A percentile compares a stretch with the other conserved stretches of the same genome.
phyloP scores from a whole-genome alignment of 257 asterid species.

The Gynochthodes officinalis region DNA sequence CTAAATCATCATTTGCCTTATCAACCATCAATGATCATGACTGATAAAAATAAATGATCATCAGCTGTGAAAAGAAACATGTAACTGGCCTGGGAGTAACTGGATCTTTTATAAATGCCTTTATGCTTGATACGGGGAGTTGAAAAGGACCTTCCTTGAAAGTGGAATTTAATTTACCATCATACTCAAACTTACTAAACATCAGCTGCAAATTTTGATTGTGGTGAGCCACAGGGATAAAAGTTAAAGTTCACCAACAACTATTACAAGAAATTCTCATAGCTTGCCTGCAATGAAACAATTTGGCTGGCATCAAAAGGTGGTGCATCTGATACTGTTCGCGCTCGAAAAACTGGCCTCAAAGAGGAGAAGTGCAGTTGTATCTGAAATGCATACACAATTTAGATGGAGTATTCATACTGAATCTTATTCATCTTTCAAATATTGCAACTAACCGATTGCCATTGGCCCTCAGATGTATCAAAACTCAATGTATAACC shows the following conservation, averaged over 20 bases:
- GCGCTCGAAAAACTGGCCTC: slow-evolving; percentile 94
- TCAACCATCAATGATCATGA: background rate
- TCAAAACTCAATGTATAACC: slow-evolving; percentile 79
- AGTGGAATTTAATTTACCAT: slow-evolving; percentile 85
- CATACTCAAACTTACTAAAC: slow-evolving; percentile 96
- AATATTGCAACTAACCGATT: slow-evolving; percentile 49
- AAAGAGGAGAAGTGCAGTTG: slow-evolving; percentile 79
- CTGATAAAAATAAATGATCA: slow-evolving; percentile 1
- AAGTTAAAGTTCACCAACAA: background rate
- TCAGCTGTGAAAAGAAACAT: background rate
- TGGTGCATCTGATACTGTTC: slow-evolving; percentile 71
- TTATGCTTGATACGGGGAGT: slow-evolving; percentile 84
- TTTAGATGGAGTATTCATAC: background rate
- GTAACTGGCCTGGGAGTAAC: slow-evolving; percentile 65
- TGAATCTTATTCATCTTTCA: background rate
- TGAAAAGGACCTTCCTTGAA: slow-evolving; percentile 85
- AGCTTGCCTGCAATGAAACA: slow-evolving; percentile 70
- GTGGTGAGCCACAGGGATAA: background rate
- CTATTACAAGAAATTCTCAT: background rate
- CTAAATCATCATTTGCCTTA: slow-evolving; percentile 6
- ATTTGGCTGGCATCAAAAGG: slow-evolving; percentile 83
- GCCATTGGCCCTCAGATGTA: slow-evolving; percentile 86
- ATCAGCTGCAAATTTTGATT: slow-evolving; percentile 59
- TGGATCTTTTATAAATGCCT: slow-evolving; percentile 73
- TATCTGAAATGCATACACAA: slow-evolving; percentile 39